A percentile compares a stretch with the other conserved stretches of the same genome.
Conservation (phyloP, 2,329 filamentous ascomycete genomes). For the Blastomyces parvus region DNA sequence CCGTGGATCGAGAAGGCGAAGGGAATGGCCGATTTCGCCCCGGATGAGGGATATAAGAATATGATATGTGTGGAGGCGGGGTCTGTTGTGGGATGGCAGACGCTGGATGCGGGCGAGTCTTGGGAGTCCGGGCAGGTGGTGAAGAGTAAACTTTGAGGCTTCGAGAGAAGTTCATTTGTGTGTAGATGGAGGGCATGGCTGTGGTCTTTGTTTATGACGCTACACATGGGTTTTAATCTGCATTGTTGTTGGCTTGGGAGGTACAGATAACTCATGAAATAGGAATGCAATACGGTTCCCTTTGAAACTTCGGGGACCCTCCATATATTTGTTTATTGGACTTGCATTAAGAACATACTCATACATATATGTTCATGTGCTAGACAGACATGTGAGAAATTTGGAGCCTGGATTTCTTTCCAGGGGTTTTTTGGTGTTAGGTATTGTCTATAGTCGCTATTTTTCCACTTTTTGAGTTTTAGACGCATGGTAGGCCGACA, state of each 20-base stretch:
- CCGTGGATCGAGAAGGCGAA: slow-evolving; percentile 82
- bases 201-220: no score
- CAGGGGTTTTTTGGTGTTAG: background rate
- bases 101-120: slow-evolving; percentile 66
- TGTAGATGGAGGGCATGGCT: background rate
- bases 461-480: background rate
- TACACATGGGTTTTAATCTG: background rate
- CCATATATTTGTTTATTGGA: background rate
- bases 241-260: background rate
- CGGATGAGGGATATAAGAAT: slow-evolving; percentile 79
- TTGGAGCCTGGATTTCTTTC: background rate
- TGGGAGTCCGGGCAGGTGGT: slow-evolving; percentile 56
- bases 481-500: background rate
- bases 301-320: background rate
- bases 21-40: slow-evolving; percentile 75
- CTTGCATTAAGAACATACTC: background rate
- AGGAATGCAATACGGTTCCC: background rate
- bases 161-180: background rate
- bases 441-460: background rate
- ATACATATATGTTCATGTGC: background rate
- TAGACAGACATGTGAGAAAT: background rate
- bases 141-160: slow-evolving; percentile 31
- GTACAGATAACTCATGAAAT: background rate
- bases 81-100: slow-evolving; percentile 70
- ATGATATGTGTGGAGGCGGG: slow-evolving; percentile 96